Evolutionary conservation across 2,329 filamentous ascomycete genomes (phyloP).

Genomic region (Hymenoscyphus fraxineus): DNA sequence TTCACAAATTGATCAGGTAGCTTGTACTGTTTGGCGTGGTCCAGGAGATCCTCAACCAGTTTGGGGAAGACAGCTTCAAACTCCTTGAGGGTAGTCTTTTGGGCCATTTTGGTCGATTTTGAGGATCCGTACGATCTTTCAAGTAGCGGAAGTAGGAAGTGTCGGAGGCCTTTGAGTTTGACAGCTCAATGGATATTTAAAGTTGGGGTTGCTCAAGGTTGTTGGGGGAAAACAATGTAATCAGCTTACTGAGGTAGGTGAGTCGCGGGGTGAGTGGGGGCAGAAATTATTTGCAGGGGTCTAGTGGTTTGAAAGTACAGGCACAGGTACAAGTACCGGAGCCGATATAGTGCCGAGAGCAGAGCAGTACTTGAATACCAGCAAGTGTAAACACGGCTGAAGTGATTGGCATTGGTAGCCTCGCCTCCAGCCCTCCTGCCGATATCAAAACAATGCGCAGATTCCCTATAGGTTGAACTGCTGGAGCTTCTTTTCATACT

Average conservation of each 20-base stretch:
- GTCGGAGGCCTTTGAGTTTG: background rate
- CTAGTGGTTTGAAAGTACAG: background rate
- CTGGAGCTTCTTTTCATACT: background rate
- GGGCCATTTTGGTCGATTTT: slow-evolving; percentile 46
- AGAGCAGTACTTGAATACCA: no score
- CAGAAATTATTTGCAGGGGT: slow-evolving; percentile 7
- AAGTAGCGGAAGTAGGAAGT: slow-evolving; percentile 3
- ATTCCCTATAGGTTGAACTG: background rate
- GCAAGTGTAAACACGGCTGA: no score
- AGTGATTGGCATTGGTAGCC: background rate
- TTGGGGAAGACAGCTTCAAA: slow-evolving; percentile 90
- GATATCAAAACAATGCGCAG: background rate
- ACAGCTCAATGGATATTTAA: slow-evolving; percentile 2
- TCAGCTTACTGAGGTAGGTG: background rate
- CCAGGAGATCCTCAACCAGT: slow-evolving; percentile 76
- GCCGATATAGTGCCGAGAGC: no score
- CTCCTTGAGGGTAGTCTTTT: slow-evolving; percentile 75
- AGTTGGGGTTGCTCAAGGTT: background rate
- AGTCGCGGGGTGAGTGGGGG: slow-evolving; percentile 11
- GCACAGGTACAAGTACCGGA: no score
- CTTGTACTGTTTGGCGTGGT: slow-evolving; percentile 76
- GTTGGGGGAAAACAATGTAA: background rate
- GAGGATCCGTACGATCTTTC: slow-evolving; percentile 7
- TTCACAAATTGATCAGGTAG: slow-evolving; percentile 74
- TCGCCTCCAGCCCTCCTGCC: background rate